phyloP scores from a whole-genome alignment of 345 rosid genomes.

The Alliaria petiolata region DNA sequence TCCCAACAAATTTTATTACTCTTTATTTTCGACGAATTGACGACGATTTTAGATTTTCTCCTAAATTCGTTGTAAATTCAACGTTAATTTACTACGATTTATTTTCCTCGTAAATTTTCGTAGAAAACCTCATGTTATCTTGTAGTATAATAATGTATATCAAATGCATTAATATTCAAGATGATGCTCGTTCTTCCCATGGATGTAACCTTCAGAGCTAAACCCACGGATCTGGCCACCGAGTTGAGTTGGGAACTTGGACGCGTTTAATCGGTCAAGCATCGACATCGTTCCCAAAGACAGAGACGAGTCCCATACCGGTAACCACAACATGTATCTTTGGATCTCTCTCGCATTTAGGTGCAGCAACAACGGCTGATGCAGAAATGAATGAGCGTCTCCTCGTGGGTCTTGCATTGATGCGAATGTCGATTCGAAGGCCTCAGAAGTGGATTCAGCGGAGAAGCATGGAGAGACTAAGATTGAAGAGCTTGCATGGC shows the following conservation, averaged over 20 bases:
- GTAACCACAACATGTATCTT: conserved; percentile 89
- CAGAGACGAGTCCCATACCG: conserved; percentile 91
- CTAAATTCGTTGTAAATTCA: too few relatives aligned
- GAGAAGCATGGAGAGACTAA: not conserved
- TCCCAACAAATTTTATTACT: too few relatives aligned
- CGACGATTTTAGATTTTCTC: too few relatives aligned
- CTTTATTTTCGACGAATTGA: too few relatives aligned
- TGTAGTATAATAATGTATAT: too few relatives aligned
- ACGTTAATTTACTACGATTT: too few relatives aligned
- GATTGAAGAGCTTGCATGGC: not conserved
- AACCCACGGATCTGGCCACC: conserved; percentile 98
- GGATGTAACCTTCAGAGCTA: conserved; percentile 69
- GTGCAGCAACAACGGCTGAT: conserved; percentile 50
- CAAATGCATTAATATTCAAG: too few relatives aligned
- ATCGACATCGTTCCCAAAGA: conserved; percentile 85
- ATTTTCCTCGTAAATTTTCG: too few relatives aligned
- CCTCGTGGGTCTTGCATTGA: conserved; percentile 32
- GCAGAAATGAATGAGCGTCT: conserved; percentile 44
- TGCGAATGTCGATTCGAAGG: conserved; percentile 27
- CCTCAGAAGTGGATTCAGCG: not conserved
- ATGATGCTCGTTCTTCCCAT: conserved; percentile 84
- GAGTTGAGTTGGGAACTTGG: conserved; percentile 88
- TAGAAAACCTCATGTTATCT: too few relatives aligned
- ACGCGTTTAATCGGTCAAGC: conserved; percentile 84
- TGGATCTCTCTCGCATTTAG: conserved; percentile 87